A percentile compares a stretch with the other conserved stretches of the same genome.
These are phyloP conservation scores for Scytalidium sp. DNA, from an alignment of 2,329 filamentous ascomycete species.

Conservation along the genomic window DNA sequence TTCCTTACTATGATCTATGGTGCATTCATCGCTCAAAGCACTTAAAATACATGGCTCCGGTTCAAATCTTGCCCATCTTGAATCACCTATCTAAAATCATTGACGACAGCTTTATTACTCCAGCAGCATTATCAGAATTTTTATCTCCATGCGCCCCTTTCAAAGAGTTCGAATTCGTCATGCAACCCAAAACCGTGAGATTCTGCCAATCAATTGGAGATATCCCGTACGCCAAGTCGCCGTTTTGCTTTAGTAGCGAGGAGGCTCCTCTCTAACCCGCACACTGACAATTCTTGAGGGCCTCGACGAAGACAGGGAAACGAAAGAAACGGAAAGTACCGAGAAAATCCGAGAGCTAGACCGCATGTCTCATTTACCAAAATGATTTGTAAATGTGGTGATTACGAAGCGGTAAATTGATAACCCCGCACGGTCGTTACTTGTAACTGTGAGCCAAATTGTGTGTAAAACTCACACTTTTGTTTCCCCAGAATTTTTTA, in stretches of 20 bases:
- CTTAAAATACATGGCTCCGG: too few relatives aligned
- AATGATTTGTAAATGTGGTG: neutral
- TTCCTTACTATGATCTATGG: too few relatives aligned
- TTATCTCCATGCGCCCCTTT: too few relatives aligned
- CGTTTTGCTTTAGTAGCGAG: neutral
- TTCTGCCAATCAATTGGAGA: neutral
- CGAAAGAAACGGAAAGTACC: neutral
- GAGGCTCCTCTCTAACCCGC: too few relatives aligned
- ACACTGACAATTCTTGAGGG: too few relatives aligned
- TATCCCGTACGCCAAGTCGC: neutral
- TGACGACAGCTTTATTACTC: too few relatives aligned
- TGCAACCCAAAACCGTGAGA: neutral
- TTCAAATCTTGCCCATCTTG: too few relatives aligned
- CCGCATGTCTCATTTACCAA: neutral
- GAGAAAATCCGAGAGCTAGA: neutral
- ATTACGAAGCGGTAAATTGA: too few relatives aligned
- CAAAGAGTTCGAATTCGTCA: neutral
- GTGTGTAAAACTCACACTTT: too few relatives aligned
- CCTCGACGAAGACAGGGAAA: neutral
- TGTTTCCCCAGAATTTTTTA: neutral
- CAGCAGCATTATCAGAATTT: too few relatives aligned
- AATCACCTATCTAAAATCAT: too few relatives aligned
- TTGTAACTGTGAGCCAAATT: neutral
- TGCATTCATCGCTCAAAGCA: too few relatives aligned
- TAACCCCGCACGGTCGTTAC: neutral